Evolutionary conservation across 2,329 filamentous ascomycete species (phyloP), one percentile per base, ranked within the genome.

Genomic region (Paracoccidioides lutzii): DNA sequence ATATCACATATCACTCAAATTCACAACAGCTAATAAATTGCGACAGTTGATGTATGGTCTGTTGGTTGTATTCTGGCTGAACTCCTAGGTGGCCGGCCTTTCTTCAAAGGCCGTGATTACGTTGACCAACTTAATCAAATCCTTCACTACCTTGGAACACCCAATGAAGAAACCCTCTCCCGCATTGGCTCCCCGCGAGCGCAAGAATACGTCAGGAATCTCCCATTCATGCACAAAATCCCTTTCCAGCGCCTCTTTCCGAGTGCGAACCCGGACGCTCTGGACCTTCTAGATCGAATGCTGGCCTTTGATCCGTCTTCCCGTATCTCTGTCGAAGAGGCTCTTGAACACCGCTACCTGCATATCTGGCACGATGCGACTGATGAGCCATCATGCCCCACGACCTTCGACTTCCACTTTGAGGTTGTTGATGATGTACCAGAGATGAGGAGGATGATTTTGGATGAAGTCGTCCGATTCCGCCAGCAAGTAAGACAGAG

Each of bases 111-210:
- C 57, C 88, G 93, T 59, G 93, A 98, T 76, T 98, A 98, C 68
- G 93, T 98, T 72, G 93, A 98, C 74, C 93, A 98, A 77, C 83
- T 98, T 62, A 98, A 98, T 79, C 93, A 98, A 75, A 98, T 98
- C 67, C 81, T 98, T 55, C 90, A 97, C 77, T 96, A 95, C 70
- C 85, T 98, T 54, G 93, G 93, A 61, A 98, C 91, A 1, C 93
- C 93, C 43, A 95, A 91, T 68, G 91, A 97, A 72, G 89, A 95
- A 70, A 98, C 93, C 0, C 80, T 98, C 22, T 85, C 83, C 32
- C 88, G 93, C 61, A 98, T 98, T 67, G 93, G 93, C 55, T 96
- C 90, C 4, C 90, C 90, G 9, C 87, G 93, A 61, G 93, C 93
- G 14, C 93, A 97, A 74, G 93, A 98, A 73, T 98, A 98, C 74